Base-by-base conservation (phyloP, 805 yeast species). In the Metschnikowia borealis region DNA sequence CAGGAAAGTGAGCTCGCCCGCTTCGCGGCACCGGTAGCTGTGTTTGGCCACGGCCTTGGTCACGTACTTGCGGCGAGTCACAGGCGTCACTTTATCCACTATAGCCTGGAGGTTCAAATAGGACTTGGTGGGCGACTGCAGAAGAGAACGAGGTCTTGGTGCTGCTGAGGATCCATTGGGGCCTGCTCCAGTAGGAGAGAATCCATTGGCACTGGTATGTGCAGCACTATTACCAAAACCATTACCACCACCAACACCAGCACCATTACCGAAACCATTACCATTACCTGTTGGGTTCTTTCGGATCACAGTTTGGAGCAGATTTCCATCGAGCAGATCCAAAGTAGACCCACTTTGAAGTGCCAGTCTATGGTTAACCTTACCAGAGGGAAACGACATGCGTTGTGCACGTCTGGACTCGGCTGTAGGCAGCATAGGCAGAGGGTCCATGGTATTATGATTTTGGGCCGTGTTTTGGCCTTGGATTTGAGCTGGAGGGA, bases 11-110 rank as follows among this genome's bases (percentile, higher is more conserved):
- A 74, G 61, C 54, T 74, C 78, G 15, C 77, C 77, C 6, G 62
- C 66, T 44, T 70, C 71, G 48, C 71, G 74, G 3, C 77, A 70
- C 50, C 65, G 67, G 56, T 69, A 74, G 8, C 69, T 56, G 54
- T 73, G 74, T 52, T 65, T 62, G 1, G 78, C 74, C 46, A 54
- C 64, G 6, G 77, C 78, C 51, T 70, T 71, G 17, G 62, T 54
- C 17, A 64, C 56, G 46, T 63, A 73, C 31, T 61, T 63, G 31
- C 62, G 61, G 35, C 60, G 63, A 6, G 67, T 63, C 2, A 59
- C 59, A 0, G 76, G 77, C 0, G 78, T 71, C 14, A 63, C 43
- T 14, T 49, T 44, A n/a, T 49, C 57, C 32, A 69, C 64, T 41
- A 70, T 53, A 0, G 70, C 58, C 49, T 61, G 64, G 38, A 71